Conservation (phyloP, 345 rosid genomes). For the Gossypium sturtianum region DNA sequence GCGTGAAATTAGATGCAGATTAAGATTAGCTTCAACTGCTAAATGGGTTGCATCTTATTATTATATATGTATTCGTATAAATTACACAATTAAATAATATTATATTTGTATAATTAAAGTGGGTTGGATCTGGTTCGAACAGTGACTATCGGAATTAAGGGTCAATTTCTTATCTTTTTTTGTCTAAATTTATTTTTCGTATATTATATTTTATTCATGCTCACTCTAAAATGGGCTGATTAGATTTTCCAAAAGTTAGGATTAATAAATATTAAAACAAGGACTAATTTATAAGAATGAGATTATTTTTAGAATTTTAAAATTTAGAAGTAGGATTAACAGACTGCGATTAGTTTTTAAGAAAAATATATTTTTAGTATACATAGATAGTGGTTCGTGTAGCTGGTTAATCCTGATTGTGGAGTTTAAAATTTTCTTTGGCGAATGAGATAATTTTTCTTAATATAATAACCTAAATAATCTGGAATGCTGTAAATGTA, state of each 20-base stretch:
- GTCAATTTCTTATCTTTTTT: neutral
- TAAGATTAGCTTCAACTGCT: neutral
- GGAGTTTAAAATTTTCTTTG: neutral
- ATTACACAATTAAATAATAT: neutral
- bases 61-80: neutral
- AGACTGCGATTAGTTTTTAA: too few species aligned
- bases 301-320: neutral
- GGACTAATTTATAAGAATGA: neutral
- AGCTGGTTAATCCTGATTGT: neutral
- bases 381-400: neutral
- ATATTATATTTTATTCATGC: neutral
- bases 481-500: neutral
- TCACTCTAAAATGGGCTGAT: neutral
- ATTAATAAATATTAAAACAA: neutral
- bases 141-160: neutral
- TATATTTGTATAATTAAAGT: neutral
- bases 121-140: neutral
- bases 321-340: too few species aligned
- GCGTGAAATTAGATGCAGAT: neutral
- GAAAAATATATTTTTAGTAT: too few species aligned
- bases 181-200: neutral
- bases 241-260: neutral
- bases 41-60: neutral
- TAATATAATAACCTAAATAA: neutral
- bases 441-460: neutral